A percentile compares a stretch with the other conserved stretches of the same genome.
Conservation (phyloP, 495 filamentous ascomycete genomes). For the Lasiosphaeria ovina region DNA sequence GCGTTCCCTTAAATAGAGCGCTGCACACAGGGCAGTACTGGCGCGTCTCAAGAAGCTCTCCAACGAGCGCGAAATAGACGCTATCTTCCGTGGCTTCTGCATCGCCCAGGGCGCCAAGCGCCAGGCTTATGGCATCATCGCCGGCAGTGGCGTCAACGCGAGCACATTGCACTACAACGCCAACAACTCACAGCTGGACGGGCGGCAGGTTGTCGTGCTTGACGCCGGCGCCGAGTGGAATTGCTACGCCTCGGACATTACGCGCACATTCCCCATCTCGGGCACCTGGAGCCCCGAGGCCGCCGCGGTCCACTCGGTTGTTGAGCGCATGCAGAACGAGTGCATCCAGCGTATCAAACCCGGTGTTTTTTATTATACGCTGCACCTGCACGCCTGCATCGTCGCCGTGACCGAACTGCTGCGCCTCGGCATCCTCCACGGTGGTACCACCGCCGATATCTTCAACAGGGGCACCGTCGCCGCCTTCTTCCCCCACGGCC, state of each 20-base stretch:
- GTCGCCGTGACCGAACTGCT: slow-evolving; percentile 71
- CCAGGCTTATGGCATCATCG: slow-evolving; percentile 87
- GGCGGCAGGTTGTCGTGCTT: slow-evolving; percentile 69
- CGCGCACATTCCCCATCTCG: slow-evolving; percentile 76
- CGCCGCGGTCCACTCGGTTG: slow-evolving; percentile 67
- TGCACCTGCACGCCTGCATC: slow-evolving; percentile 68
- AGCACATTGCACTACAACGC: slow-evolving; percentile 80
- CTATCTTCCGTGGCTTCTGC: slow-evolving; percentile 68
- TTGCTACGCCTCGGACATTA: slow-evolving; percentile 89
- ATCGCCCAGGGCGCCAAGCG: slow-evolving; percentile 66
- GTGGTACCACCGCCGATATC: slow-evolving; percentile 62
- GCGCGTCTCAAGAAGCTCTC: slow-evolving; percentile 54
- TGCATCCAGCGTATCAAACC: slow-evolving; percentile 66
- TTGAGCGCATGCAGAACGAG: slow-evolving; percentile 78
- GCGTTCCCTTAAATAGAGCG: slow-evolving; percentile 27
- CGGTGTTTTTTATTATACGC: slow-evolving; percentile 62
- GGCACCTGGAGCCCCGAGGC: slow-evolving; percentile 65
- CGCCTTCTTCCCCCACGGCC: slow-evolving; percentile 89
- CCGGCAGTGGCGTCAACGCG: slow-evolving; percentile 73
- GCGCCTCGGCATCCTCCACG: slow-evolving; percentile 62
- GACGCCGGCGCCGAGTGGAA: slow-evolving; percentile 85
- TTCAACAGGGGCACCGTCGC: slow-evolving; percentile 62
- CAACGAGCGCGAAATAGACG: slow-evolving; percentile 83
- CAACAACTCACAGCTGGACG: slow-evolving; percentile 69
- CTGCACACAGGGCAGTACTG: slow-evolving; percentile 71